Conservation (phyloP, 139 green algal genomes). For the Chlamydomonas asymmetrica region DNA sequence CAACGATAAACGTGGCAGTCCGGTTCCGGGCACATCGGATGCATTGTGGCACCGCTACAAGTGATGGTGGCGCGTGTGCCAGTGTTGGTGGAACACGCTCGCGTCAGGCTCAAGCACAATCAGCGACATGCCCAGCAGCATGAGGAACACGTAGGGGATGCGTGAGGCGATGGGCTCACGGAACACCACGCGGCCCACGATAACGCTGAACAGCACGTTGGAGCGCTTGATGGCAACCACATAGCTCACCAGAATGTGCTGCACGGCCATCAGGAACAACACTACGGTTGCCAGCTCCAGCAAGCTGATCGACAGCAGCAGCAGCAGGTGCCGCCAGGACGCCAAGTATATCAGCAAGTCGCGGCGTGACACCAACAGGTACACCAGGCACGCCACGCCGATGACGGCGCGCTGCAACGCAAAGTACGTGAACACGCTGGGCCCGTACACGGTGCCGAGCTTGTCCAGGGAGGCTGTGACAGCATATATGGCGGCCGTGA, state of each 20-base stretch:
- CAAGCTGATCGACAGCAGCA: constrained; percentile 37
- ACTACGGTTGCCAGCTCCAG: constrained; percentile 51
- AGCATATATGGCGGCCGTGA: constrained; percentile 37
- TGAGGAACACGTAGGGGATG: constrained; percentile 53
- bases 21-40: too few species aligned
- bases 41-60: too few species aligned
- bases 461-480: constrained; percentile 64
- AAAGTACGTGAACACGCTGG: constrained; percentile 44
- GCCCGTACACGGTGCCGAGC: constrained; percentile 38
- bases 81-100: too few species aligned
- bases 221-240: constrained; percentile 69
- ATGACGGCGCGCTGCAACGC: constrained; percentile 12
- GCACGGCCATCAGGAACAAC: constrained; percentile 53
- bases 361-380: too few species aligned
- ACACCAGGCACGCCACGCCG: constrained; percentile 12
- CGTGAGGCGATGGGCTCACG: constrained; percentile 37
- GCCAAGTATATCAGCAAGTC: constrained; percentile 4
- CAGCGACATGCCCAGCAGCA: constrained; percentile 49
- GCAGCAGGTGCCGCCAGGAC: constrained; percentile 7
- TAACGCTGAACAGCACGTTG: constrained; percentile 61
- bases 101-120: constrained; percentile 62
- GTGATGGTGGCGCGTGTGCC: too few species aligned
- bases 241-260: constrained; percentile 62
- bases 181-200: constrained; percentile 60
- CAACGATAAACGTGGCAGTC: too few species aligned